Conservation (phyloP, 2,329 filamentous ascomycete genomes). For the Trichoderma lentiforme region DNA sequence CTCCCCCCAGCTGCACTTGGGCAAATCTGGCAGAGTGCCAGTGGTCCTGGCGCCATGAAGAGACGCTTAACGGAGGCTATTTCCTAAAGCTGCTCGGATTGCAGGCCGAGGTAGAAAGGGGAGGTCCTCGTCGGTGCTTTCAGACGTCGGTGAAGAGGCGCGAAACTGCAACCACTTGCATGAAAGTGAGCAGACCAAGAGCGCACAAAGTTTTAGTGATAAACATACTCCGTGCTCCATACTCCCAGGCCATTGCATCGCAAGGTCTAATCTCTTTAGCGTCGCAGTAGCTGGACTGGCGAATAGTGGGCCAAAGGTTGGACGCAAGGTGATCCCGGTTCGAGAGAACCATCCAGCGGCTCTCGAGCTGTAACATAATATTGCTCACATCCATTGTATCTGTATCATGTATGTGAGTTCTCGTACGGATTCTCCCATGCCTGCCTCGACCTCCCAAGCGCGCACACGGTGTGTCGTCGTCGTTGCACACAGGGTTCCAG, state of each 20-base stretch:
- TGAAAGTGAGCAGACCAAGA: constrained; percentile 15
- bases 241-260: background rate
- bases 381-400: constrained; percentile 3
- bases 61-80: background rate
- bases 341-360: background rate
- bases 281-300: constrained; percentile 12
- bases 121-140: background rate
- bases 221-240: constrained; percentile 7
- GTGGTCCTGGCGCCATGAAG: background rate
- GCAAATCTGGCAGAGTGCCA: background rate
- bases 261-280: constrained; percentile 14
- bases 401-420: background rate
- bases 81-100: background rate
- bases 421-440: constrained; percentile 1
- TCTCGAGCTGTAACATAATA: constrained; percentile 9
- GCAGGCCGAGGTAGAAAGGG: background rate
- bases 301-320: background rate
- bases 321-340: constrained; percentile 13
- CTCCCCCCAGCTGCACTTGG: background rate
- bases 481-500: constrained; percentile 16
- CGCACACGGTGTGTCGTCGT: constrained; percentile 8
- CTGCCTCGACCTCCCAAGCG: constrained; percentile 3
- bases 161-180: constrained; percentile 15
- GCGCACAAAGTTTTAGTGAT: constrained; percentile 10
- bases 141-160: constrained; percentile 18